phyloP scores from a whole-genome alignment of 192 early-diverging fungal species.

The Backusella parvicylindrica region DNA sequence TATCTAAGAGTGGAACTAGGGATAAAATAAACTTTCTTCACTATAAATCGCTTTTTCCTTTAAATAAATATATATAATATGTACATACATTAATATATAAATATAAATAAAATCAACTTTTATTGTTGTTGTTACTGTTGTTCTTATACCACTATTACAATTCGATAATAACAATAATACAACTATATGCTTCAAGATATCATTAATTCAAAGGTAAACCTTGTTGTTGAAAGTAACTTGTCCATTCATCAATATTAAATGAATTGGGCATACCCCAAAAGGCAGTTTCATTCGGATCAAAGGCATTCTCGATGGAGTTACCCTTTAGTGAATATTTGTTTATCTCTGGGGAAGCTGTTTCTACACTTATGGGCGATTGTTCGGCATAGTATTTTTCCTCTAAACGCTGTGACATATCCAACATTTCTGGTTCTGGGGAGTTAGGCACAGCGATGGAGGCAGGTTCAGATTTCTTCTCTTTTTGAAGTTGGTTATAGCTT shows the following conservation, averaged over 20 bases:
- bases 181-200: not conserved
- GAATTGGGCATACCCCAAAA: constrained; percentile 36
- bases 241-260: constrained; percentile 37
- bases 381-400: not conserved
- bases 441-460: constrained; percentile 29
- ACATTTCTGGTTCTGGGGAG: constrained; percentile 16
- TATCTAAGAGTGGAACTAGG: too few relatives aligned
- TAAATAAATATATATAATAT: too few relatives aligned
- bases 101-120: not conserved
- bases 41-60: too few relatives aligned
- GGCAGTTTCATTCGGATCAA: constrained; percentile 29
- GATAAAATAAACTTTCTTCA: too few relatives aligned
- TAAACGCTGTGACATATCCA: not conserved
- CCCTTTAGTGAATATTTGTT: not conserved
- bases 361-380: not conserved
- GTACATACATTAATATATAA: not conserved
- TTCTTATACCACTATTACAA: not conserved
- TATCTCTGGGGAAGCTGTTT: not conserved
- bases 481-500: constrained; percentile 6
- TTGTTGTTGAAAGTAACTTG: constrained; percentile 28
- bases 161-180: not conserved
- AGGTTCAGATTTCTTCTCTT: not conserved
- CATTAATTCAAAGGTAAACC: not conserved
- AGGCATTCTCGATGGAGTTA: not conserved
- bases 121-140: not conserved